Evolutionary conservation across 805 yeast genomes (phyloP), one percentile per base, ranked within the genome.

Genomic region (Candida jianshihensis): DNA sequence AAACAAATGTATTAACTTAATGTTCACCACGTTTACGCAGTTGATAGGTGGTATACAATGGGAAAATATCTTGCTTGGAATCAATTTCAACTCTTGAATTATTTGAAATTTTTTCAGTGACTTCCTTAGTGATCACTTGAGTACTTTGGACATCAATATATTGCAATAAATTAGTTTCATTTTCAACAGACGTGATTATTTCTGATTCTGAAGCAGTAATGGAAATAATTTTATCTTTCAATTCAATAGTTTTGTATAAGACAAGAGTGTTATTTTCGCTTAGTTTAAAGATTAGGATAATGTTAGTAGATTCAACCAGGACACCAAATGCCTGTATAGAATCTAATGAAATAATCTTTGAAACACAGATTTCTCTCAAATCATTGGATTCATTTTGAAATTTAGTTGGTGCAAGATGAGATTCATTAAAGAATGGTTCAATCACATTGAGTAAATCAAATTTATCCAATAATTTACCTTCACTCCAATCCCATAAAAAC

Each of bases 401-500:
- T 51, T 82, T 68, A 31, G 65, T 71, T 12, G 88, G 84, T 0
- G 85, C 82, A 36, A 69, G 55, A 53, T 84, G 90, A 17, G 58
- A 57, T 7, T 75, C 78, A 26, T 60, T 70, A 41, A 84, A 63
- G 46, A 63, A 71, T 19, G 68, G 64, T 26, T 56, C 43, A 19
- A 66, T 51, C 15, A 63, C 38, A 0, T 65, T 63, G 19, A 69
- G 61, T 18, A 81, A 60, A 17, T 75, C 68, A 31, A 80, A 64
- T 36, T 67, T 66, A 20, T 66, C 63, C 4, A 82, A 40, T 39
- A 72, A 61, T 37, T 61, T 56, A 25, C 65, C 63, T 12, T 60
- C 53, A 36, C 56, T 57, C 95, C 97, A 88, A 42, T 84, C 69
- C 97, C 97, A 90, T 15, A 77, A 55, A 41, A 73, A 66, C 11